Percentiles rank a stretch among this genome's conserved stretches.
These are phyloP conservation scores for Aureobasidium zeae DNA, from an alignment of 2,329 filamentous ascomycete genomes.

Conservation along the genomic window DNA sequence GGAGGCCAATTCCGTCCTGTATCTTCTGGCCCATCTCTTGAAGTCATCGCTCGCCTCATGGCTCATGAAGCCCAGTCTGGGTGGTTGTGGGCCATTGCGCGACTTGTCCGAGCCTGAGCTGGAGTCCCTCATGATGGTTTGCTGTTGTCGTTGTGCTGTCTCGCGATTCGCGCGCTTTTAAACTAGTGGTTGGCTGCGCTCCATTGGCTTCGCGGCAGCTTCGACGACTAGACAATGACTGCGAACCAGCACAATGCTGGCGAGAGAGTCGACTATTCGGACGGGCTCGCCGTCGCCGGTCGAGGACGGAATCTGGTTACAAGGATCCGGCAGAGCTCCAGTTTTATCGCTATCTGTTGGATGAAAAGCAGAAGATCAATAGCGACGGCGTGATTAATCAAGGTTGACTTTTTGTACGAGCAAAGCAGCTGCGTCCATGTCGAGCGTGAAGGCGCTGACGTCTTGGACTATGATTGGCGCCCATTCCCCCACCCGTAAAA, in stretches of 20 bases:
- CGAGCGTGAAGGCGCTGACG: not conserved
- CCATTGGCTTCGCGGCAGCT: constrained; percentile 12
- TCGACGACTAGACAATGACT: not conserved
- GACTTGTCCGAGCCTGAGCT: not conserved
- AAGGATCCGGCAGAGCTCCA: constrained; percentile 2
- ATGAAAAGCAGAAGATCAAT: no score
- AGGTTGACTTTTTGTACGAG: constrained; percentile 8
- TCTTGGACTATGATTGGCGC: constrained; percentile 7
- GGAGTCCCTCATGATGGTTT: constrained; percentile 9
- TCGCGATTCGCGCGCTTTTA: constrained; percentile 11
- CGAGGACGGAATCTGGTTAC: not conserved
- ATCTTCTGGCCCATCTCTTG: constrained; percentile 58
- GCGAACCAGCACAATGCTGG: not conserved
- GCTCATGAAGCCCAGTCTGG: not conserved
- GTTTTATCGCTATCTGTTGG: no score
- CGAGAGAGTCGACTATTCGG: not conserved
- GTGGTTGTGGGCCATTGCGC: constrained; percentile 3
- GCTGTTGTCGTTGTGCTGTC: constrained; percentile 5
- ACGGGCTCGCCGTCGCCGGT: constrained; percentile 14
- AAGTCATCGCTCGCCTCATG: constrained; percentile 30
- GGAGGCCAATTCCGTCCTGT: constrained; percentile 72
- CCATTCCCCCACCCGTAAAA: constrained; percentile 3
- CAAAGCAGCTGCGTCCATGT: constrained; percentile 4
- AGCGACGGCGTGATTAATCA: constrained; percentile 1
- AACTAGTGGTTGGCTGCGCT: constrained; percentile 7